Evolutionary conservation across 371 early-diverging fungal genomes (phyloP).

Genomic region (Zychaea mexicana): DNA sequence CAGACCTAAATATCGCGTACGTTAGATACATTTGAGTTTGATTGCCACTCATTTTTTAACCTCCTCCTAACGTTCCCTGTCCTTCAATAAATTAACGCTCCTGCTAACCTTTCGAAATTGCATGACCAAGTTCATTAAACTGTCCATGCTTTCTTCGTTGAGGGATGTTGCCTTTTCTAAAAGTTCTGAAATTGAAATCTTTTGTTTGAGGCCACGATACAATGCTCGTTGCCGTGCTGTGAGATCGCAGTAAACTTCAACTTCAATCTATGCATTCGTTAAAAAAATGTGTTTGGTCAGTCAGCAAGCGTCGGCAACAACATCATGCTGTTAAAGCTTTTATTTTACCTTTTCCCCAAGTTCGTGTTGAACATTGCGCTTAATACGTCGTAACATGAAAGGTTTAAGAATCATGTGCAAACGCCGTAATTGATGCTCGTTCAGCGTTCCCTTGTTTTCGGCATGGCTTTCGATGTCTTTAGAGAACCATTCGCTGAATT

Average conservation of each 20-base stretch:
- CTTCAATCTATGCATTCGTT: constrained; percentile 65
- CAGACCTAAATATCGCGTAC: constrained; percentile 59
- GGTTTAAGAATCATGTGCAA: constrained; percentile 98
- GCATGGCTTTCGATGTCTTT: constrained; percentile 94
- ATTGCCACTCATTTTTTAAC: neutral
- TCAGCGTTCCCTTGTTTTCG: constrained; percentile 81
- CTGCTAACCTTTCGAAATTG: constrained; percentile 88
- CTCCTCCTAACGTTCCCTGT: too few relatives aligned
- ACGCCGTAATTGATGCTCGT: constrained; percentile 88
- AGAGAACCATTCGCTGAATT: constrained; percentile 96
- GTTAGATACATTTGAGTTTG: neutral
- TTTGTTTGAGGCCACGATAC: constrained; percentile 78
- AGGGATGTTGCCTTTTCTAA: constrained; percentile 73
- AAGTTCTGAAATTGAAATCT: constrained; percentile 83
- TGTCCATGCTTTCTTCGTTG: constrained; percentile 70
- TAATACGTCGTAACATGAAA: constrained; percentile 98
- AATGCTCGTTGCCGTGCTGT: constrained; percentile 83
- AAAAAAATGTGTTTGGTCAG: too few relatives aligned
- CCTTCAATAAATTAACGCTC: neutral
- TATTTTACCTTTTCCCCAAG: constrained; percentile 86
- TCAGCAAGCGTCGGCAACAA: too few relatives aligned
- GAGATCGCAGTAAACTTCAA: constrained; percentile 83
- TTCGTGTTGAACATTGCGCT: constrained; percentile 96
- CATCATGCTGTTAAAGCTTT: too few relatives aligned
- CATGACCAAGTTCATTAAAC: constrained; percentile 95